Evolutionary conservation across 495 filamentous ascomycete species (phyloP).

Genomic region (Xylaria telfairii): DNA sequence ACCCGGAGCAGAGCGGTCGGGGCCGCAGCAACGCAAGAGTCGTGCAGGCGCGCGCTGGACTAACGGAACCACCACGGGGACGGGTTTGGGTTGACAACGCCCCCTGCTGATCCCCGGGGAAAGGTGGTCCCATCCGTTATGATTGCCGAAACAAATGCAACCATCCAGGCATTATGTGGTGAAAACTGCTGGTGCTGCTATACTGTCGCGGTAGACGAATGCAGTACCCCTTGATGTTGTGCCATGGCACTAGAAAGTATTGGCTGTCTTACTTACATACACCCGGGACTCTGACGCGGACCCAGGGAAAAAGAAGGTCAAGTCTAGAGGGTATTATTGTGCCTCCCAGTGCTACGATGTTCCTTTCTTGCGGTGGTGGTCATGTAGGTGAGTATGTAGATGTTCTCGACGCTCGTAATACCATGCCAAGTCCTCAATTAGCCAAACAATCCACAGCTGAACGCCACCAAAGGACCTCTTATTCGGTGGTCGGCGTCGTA

Average conservation of each 20-base stretch:
- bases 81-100: constrained; percentile 9
- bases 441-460: not conserved
- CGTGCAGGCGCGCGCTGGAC: not conserved
- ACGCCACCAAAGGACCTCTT: not conserved
- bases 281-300: not conserved
- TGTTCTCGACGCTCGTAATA: not conserved
- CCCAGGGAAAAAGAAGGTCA: not conserved
- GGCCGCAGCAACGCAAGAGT: constrained; percentile 4
- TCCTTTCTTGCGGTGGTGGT: not conserved
- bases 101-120: constrained; percentile 11
- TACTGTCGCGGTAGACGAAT: not conserved
- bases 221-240: not conserved
- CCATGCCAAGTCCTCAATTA: constrained; percentile 18
- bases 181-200: not conserved
- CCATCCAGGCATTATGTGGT: not conserved
- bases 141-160: constrained; percentile 5
- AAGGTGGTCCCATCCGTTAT: constrained; percentile 2
- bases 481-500: not conserved
- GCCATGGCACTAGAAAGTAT: constrained; percentile 1
- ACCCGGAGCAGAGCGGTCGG: not conserved
- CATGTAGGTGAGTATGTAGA: not conserved
- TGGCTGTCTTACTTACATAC: constrained; percentile 5
- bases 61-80: not conserved
- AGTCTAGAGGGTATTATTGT: not conserved
- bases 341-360: not conserved